Evolutionary conservation across 345 rosid genomes (phyloP), one percentile per base, ranked within the genome.

Genomic region (Euphorbia lathyris): DNA sequence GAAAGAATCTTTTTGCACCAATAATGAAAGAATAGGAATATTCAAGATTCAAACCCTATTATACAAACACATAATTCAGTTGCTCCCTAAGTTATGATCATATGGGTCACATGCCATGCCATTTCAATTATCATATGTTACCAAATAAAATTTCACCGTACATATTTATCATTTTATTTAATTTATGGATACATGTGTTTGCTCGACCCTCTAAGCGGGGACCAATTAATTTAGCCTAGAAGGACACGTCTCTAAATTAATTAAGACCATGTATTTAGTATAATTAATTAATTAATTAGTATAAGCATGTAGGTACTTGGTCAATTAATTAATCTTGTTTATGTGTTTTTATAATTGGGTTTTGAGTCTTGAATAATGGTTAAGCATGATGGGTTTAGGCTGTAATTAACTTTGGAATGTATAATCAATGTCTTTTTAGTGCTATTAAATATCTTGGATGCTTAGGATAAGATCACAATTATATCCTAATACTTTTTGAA

Each of bases 131-230:
- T 69, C 56, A 68, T 53, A 14, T 14, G 27, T 56, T 69, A 69
- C 7, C 76, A 73, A 40, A 66, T 71, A 53, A 66, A 25, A 23
- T 29, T 6, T 43, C 11, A 40, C 55, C 20, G 76, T 63, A 52
- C 63, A 25, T n/a, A 45, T 22, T 48, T 42, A 22, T 57, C 13
- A 74, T 9, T 4, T 64, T 43, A 57, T 66, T 75, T 32, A 19
- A 40, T 40, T 40, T 40, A 4, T 5, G 11, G 7, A 34, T 12
- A 62, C 10, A 22, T 3, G 7, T 9, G 16, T 20, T 25, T 34
- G 64, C 74, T 79, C 76, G 67, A 59, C 76, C 81, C 80, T 74
- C 80, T 19, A 73, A 51, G 76, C 71, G 70, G 80, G 79, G 86
- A 79, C 82, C 83, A 63, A 45, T 55, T 77, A 63, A 45, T 55